These are phyloP conservation scores for Phytophthora capsici DNA, from an alignment of 352 stramenopile species.

Conservation along the genomic window DNA sequence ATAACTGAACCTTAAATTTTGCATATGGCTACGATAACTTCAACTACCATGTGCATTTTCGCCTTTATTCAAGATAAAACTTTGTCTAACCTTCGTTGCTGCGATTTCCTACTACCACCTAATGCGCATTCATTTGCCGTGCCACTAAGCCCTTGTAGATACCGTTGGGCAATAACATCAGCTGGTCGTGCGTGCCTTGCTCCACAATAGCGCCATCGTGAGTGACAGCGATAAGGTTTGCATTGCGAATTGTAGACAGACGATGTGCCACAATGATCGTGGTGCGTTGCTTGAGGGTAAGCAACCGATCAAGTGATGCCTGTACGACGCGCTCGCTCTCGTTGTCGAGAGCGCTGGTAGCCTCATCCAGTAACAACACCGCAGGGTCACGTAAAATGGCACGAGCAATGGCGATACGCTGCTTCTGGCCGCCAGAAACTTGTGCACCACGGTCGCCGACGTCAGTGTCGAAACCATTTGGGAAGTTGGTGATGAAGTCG, in stretches of 20 bases:
- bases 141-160: slow-evolving; percentile 57
- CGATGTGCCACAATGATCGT: slow-evolving; percentile 46
- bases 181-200: slow-evolving; percentile 70
- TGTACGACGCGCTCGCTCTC: slow-evolving; percentile 47
- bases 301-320: slow-evolving; percentile 39
- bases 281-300: slow-evolving; percentile 41
- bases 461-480: slow-evolving; percentile 41
- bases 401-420: slow-evolving; percentile 44
- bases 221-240: slow-evolving; percentile 43
- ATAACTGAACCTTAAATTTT: slow-evolving; percentile 13
- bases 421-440: slow-evolving; percentile 46
- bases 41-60: slow-evolving; percentile 10
- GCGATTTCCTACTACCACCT: background rate
- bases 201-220: slow-evolving; percentile 43
- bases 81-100: too few relatives aligned
- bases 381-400: slow-evolving; percentile 41
- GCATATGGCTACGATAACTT: slow-evolving; percentile 26
- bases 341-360: slow-evolving; percentile 44
- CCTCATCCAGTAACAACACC: slow-evolving; percentile 42
- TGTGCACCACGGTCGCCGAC: slow-evolving; percentile 42
- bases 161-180: slow-evolving; percentile 54
- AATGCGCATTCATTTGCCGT: slow-evolving; percentile 41
- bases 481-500: slow-evolving; percentile 46
- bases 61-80: background rate
- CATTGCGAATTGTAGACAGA: slow-evolving; percentile 44